These are phyloP conservation scores for Epichloe baconii DNA, from an alignment of 2,329 filamentous ascomycete species.

Conservation along the genomic window DNA sequence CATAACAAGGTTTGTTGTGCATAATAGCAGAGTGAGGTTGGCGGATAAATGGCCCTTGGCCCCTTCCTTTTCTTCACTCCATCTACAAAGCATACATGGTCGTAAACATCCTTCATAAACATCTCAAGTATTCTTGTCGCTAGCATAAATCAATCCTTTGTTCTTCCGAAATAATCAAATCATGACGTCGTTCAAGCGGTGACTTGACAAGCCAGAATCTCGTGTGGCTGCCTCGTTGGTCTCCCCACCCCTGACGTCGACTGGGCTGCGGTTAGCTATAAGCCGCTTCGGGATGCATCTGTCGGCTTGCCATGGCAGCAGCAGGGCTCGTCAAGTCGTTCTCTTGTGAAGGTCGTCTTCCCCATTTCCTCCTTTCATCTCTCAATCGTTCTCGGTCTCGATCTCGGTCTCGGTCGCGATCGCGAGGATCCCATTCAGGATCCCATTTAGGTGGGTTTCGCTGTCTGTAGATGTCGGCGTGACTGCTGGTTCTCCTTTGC, in stretches of 20 bases:
- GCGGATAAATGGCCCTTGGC: background rate
- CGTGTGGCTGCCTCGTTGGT: background rate
- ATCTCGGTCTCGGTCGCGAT: slow-evolving; percentile 9
- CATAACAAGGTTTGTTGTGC: background rate
- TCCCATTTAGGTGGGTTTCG: slow-evolving; percentile 24
- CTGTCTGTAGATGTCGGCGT: slow-evolving; percentile 33
- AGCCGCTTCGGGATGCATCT: slow-evolving; percentile 20
- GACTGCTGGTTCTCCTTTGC: slow-evolving; percentile 34
- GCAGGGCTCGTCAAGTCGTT: slow-evolving; percentile 19
- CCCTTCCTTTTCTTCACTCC: background rate
- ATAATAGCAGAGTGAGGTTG: background rate
- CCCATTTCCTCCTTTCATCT: slow-evolving; percentile 23
- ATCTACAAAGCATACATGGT: background rate
- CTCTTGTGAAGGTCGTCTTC: slow-evolving; percentile 19
- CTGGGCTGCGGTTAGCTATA: slow-evolving; percentile 12
- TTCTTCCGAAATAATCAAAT: too few relatives aligned
- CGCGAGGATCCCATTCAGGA: slow-evolving; percentile 17
- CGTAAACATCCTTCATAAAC: background rate
- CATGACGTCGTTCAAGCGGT: too few relatives aligned
- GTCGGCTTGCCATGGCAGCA: slow-evolving; percentile 18
- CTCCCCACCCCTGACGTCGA: too few relatives aligned
- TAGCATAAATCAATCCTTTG: background rate
- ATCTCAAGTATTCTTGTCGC: background rate
- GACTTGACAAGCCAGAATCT: background rate
- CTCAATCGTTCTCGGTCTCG: slow-evolving; percentile 15